Percentiles rank a stretch among this genome's conserved stretches.
Evolutionary conservation across 495 filamentous ascomycete genomes (phyloP).

Genomic region (Talaromyces adpressus): DNA sequence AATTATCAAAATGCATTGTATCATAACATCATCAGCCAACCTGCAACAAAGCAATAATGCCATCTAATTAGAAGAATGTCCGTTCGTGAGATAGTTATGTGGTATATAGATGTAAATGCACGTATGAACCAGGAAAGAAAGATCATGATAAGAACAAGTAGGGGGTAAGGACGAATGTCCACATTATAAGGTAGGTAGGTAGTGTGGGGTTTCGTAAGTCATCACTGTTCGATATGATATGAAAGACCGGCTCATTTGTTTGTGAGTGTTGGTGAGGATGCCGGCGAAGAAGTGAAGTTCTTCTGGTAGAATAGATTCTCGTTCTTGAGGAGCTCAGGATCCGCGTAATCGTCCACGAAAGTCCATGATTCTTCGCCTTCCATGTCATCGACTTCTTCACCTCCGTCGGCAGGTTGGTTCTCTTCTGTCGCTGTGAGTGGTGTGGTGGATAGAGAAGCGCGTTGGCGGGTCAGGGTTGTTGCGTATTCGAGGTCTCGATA

Average conservation of each 20-base stretch:
- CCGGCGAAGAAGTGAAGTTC: neutral
- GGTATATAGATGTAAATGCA: neutral
- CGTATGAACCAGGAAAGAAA: neutral
- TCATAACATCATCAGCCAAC: neutral
- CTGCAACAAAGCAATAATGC: neutral
- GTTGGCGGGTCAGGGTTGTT: slow-evolving; percentile 71
- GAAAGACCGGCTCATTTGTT: neutral
- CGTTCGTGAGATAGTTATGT: neutral
- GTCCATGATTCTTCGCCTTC: slow-evolving; percentile 68
- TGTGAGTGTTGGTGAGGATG: neutral
- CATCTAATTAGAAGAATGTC: neutral
- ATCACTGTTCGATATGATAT: neutral
- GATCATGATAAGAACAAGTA: neutral
- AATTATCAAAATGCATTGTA: neutral
- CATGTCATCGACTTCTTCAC: slow-evolving; percentile 40
- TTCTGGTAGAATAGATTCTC: slow-evolving; percentile 10
- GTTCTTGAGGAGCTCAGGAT: slow-evolving; percentile 44
- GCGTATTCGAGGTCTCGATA: slow-evolving; percentile 96
- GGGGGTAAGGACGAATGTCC: no score
- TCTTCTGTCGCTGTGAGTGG: slow-evolving; percentile 30
- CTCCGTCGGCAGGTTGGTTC: slow-evolving; percentile 19
- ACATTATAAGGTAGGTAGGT: neutral
- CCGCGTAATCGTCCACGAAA: slow-evolving; percentile 61
- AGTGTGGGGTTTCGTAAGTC: neutral
- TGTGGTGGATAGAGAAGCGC: slow-evolving; percentile 32